Base-by-base conservation (phyloP, 2,329 filamentous ascomycete genomes). In the Xylaria sp. region DNA sequence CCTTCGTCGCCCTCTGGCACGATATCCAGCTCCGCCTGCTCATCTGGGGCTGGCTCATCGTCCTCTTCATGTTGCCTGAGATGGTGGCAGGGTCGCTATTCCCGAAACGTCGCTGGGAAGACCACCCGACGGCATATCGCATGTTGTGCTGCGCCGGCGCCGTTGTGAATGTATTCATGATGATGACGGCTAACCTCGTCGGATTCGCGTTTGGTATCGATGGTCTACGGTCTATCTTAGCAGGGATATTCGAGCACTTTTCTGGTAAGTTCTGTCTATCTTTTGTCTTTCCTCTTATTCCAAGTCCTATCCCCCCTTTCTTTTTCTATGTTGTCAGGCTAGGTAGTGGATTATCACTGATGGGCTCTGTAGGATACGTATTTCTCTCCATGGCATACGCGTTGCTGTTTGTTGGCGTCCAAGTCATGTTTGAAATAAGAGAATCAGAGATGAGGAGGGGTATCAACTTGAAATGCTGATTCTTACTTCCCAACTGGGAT, bases 1-100 rank as follows among this genome's bases (percentile, higher is more conserved):
- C 94, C 0, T 99, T 99, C 75, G 96, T 99, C 27, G 96, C 96
- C 0, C 84, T 99, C 31, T 99, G 96, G 96, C 96, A 99, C 80
- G 96, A 99, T 74, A 97, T 99, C 75, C 91, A 97, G 80, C 86
- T 98, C 33, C 88, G 91, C 10, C 84, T 99, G 44, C 85, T 99
- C 36, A 91, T 97, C 78, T 99, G 96, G 96, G 95, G 96, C 31
- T 99, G 96, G 96, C 85, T 99, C 44, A 89, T 99, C 69, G 94
- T 96, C 0, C 81, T 98, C 27, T 99, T 99, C 80, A 93, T 99
- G 78, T 78, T 97, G 6, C 96, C 96, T 0, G 96, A 99, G 82
- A 87, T 95, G 72, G 81, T 92, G 7, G 93, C 89, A 0, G 83
- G 84, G 0, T 82, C 88, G 44, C 65, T 94, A 0, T 97, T 99